Evolutionary conservation across 768 basidiomycete genomes (phyloP).

Genomic region (Mrakia frigida): DNA sequence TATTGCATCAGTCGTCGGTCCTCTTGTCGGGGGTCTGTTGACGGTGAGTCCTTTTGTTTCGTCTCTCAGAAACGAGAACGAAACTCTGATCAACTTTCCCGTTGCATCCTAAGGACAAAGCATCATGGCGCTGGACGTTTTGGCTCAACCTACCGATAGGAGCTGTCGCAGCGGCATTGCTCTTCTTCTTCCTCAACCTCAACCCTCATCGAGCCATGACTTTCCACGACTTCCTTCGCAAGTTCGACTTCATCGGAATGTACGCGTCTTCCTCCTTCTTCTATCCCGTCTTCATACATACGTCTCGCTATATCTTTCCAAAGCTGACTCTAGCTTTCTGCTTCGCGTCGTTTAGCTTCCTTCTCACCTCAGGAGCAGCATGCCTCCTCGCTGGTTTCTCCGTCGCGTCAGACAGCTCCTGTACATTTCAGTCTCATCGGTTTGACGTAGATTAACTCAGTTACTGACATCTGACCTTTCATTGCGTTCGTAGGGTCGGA

Average conservation of each 20-base stretch:
- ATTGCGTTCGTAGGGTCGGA: slow-evolving; percentile 1
- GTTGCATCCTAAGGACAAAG: not conserved
- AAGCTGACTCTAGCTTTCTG: not conserved
- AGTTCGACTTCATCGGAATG: slow-evolving; percentile 47
- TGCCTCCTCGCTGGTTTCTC: slow-evolving; percentile 45
- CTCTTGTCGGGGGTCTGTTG: slow-evolving; percentile 12
- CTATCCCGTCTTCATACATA: too few relatives aligned
- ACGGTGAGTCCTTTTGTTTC: not conserved
- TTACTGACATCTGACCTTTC: not conserved
- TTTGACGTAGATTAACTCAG: not conserved
- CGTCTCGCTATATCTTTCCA: not conserved
- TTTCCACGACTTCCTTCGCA: slow-evolving; percentile 36
- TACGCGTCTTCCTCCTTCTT: not conserved
- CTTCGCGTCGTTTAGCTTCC: slow-evolving; percentile 18
- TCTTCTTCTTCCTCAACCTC: slow-evolving; percentile 45
- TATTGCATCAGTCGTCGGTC: not conserved
- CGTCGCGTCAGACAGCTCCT: slow-evolving; percentile 33
- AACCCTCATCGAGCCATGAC: slow-evolving; percentile 39
- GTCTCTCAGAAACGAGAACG: not conserved
- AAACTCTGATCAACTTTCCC: not conserved
- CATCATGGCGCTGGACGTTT: not conserved
- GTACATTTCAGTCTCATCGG: not conserved
- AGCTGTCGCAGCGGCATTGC: slow-evolving; percentile 41
- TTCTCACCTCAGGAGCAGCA: slow-evolving; percentile 42
- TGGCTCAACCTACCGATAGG: slow-evolving; percentile 39